Evolutionary conservation across 441 rosid species (phyloP).

Genomic region (Syzygium malaccense): DNA sequence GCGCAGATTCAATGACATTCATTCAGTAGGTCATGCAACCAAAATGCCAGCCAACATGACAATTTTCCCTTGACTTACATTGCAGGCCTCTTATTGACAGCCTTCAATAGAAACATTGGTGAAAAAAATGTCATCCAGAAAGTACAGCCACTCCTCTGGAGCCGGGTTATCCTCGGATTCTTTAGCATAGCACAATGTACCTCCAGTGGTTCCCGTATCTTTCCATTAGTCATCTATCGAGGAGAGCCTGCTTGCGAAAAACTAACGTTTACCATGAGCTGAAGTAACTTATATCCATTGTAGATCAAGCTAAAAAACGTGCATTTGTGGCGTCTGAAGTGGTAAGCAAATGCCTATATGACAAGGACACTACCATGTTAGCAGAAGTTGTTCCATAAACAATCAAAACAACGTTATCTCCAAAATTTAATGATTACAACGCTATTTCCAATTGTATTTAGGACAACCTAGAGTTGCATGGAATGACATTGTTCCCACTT

Average conservation of each 20-base stretch:
- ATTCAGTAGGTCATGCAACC: background rate
- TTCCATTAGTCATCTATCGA: background rate
- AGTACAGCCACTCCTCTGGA: background rate
- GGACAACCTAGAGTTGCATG: background rate
- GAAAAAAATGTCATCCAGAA: background rate
- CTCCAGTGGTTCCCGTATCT: background rate
- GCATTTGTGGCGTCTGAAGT: background rate
- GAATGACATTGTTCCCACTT: background rate
- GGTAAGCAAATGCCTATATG: background rate
- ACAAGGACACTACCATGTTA: background rate
- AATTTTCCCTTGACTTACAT: background rate
- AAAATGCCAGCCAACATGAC: background rate
- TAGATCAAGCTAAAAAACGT: too few species aligned
- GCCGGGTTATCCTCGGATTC: background rate
- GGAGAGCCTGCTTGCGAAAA: background rate
- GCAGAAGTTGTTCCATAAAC: background rate
- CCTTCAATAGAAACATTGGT: background rate
- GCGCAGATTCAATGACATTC: background rate
- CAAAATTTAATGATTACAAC: background rate
- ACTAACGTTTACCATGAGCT: background rate
- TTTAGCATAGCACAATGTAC: background rate
- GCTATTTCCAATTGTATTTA: background rate
- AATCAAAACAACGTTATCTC: background rate
- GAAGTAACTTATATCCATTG: background rate
- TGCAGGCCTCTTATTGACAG: background rate